A percentile compares a stretch with the other conserved stretches of the same genome.
phyloP scores from a whole-genome alignment of 2,329 filamentous ascomycete species.

The Neophaeococcomyces mojaviensis region DNA sequence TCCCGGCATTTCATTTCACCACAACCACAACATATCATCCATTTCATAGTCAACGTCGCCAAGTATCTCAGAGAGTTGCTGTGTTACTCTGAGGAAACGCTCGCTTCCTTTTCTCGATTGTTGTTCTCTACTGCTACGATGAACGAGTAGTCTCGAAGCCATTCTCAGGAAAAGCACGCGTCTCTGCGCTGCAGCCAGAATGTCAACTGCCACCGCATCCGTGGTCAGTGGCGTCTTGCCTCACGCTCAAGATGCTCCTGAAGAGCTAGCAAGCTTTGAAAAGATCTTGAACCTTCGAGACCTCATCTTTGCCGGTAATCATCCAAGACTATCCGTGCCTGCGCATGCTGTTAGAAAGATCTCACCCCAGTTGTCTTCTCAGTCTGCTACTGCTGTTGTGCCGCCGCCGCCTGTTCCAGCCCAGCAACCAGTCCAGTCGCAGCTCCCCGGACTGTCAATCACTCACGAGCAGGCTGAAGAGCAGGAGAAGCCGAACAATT shows the following conservation, averaged over 20 bases:
- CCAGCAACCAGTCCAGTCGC: constrained; percentile 18
- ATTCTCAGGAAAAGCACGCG: background rate
- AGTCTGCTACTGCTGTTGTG: constrained; percentile 12
- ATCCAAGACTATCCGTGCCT: constrained; percentile 51
- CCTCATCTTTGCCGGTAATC: constrained; percentile 66
- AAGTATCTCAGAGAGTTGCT: no score
- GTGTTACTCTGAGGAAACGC: no score
- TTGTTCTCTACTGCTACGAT: background rate
- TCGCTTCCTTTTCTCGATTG: no score
- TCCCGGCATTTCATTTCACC: no score
- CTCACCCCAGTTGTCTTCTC: constrained; percentile 23
- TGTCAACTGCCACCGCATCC: constrained; percentile 18
- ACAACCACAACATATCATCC: no score
- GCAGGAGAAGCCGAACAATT: constrained; percentile 15
- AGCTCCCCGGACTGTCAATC: constrained; percentile 20
- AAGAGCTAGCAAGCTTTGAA: constrained; percentile 63
- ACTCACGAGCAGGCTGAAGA: constrained; percentile 19
- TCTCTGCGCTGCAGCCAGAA: constrained; percentile 13
- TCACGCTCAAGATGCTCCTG: constrained; percentile 33
- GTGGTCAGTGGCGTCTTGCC: constrained; percentile 24
- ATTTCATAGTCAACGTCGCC: no score
- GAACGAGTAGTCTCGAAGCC: background rate
- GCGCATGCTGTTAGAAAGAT: constrained; percentile 43
- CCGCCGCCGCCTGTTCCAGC: constrained; percentile 24
- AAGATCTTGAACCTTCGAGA: constrained; percentile 76